A percentile compares a stretch with the other conserved stretches of the same genome.
Evolutionary conservation across 2,329 filamentous ascomycete species (phyloP).

Genomic region (Coniosporium tulheliwenetii): DNA sequence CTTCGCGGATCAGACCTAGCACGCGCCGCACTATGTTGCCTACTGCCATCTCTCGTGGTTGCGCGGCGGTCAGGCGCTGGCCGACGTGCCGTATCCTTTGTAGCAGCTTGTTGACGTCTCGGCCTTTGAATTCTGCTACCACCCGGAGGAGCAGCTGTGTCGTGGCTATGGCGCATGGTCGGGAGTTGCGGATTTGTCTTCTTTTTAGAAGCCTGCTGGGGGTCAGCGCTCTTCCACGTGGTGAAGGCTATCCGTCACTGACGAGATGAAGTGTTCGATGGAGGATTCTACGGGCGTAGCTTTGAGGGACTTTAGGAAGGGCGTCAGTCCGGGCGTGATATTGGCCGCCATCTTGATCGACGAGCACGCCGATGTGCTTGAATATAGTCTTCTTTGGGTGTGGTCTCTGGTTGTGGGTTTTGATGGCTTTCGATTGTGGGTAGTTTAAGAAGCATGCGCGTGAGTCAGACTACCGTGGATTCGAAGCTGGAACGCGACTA

Average conservation of each 20-base stretch:
- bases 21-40: slow-evolving; percentile 90
- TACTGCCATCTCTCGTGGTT: slow-evolving; percentile 80
- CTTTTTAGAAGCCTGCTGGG: slow-evolving; percentile 62
- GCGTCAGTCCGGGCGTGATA: slow-evolving; percentile 59
- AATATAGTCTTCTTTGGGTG: slow-evolving; percentile 15
- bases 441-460: too few species aligned
- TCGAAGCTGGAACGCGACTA: too few species aligned
- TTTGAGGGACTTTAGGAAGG: slow-evolving; percentile 67
- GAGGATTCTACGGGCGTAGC: slow-evolving; percentile 62
- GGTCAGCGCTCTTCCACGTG: slow-evolving; percentile 4
- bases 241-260: slow-evolving; percentile 17
- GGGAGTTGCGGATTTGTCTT: slow-evolving; percentile 74
- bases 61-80: slow-evolving; percentile 60
- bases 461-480: too few species aligned
- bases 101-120: slow-evolving; percentile 63
- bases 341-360: slow-evolving; percentile 37
- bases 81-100: slow-evolving; percentile 68
- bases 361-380: slow-evolving; percentile 27
- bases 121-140: slow-evolving; percentile 66
- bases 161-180: slow-evolving; percentile 81
- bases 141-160: slow-evolving; percentile 78
- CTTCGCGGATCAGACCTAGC: slow-evolving; percentile 78
- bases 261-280: slow-evolving; percentile 75
- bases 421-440: too few species aligned
- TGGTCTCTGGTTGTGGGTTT: not conserved